phyloP scores from a whole-genome alignment of 805 yeast species.

The Kodamaea neixiangensis region DNA sequence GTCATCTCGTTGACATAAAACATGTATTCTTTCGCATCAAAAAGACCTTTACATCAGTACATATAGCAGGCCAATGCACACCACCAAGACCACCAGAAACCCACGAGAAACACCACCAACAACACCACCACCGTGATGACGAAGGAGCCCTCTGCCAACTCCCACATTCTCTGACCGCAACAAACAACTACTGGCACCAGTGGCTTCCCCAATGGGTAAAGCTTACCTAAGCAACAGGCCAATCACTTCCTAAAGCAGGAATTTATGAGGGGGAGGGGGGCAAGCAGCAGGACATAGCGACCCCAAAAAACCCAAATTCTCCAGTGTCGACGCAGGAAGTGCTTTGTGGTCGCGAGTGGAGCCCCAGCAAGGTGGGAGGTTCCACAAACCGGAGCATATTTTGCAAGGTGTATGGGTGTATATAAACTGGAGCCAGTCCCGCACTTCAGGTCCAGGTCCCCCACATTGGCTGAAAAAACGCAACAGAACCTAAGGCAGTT shows the following conservation, averaged over 20 bases:
- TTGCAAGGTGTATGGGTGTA: neutral
- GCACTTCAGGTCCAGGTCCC: neutral
- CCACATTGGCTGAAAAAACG: neutral
- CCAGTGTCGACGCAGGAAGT: neutral
- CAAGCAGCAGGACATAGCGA: no score
- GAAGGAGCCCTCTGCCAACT: no score
- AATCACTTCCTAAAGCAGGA: neutral
- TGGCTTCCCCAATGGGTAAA: neutral
- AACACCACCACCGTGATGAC: no score
- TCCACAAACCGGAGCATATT: neutral
- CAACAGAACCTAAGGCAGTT: neutral
- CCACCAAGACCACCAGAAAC: no score
- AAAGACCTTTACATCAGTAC: no score
- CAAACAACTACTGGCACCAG: no score
- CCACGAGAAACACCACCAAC: no score
- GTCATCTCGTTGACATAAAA: no score
- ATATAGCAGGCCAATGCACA: no score
- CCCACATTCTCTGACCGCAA: no score
- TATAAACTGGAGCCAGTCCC: neutral
- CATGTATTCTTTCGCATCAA: no score
- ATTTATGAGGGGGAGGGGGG: neutral
- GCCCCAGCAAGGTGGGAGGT: neutral
- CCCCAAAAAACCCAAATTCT: neutral
- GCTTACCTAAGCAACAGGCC: no score
- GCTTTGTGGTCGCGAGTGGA: neutral